Percentiles rank a stretch among this genome's conserved stretches.
Conservation (phyloP, 768 basidiomycete species). For the Auricularia auricula-judae region DNA sequence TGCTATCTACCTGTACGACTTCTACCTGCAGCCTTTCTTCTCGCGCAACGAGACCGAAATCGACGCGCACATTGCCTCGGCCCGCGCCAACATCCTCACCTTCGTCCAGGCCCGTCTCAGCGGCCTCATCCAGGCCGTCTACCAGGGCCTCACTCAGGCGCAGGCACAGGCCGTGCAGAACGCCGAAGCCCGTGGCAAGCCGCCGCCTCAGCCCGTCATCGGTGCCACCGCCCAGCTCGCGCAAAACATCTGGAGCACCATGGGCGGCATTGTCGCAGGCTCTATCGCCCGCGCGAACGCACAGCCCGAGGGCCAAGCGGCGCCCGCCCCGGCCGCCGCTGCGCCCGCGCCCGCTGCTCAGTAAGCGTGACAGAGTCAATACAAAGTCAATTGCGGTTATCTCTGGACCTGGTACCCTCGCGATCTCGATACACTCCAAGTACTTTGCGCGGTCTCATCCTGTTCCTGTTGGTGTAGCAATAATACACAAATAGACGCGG, state of each 20-base stretch:
- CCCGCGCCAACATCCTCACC: slow-evolving; percentile 40
- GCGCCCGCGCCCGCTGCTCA: not conserved
- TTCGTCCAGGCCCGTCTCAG: slow-evolving; percentile 44
- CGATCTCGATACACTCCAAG: not conserved
- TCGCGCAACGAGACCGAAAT: slow-evolving; percentile 45
- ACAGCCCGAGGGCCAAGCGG: not conserved
- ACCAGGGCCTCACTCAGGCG: slow-evolving; percentile 32
- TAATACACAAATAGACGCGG: too few species aligned
- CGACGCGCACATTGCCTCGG: slow-evolving; percentile 44
- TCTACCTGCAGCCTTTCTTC: slow-evolving; percentile 53
- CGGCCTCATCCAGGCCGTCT: slow-evolving; percentile 36
- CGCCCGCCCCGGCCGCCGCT: not conserved
- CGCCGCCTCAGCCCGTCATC: slow-evolving; percentile 14
- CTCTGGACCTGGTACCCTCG: not conserved
- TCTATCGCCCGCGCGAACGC: not conserved
- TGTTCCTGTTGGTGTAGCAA: too few species aligned
- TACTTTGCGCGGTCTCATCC: not conserved
- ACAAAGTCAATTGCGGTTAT: not conserved
- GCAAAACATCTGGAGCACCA: slow-evolving; percentile 26
- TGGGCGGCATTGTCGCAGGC: not conserved
- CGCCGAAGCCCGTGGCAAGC: slow-evolving; percentile 9
- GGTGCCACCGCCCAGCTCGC: slow-evolving; percentile 23
- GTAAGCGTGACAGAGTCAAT: not conserved
- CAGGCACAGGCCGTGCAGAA: slow-evolving; percentile 14
- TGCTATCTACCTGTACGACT: slow-evolving; percentile 51